These are phyloP conservation scores for Phytophthora agathidicida DNA, from an alignment of 352 stramenopile species.

Conservation along the genomic window DNA sequence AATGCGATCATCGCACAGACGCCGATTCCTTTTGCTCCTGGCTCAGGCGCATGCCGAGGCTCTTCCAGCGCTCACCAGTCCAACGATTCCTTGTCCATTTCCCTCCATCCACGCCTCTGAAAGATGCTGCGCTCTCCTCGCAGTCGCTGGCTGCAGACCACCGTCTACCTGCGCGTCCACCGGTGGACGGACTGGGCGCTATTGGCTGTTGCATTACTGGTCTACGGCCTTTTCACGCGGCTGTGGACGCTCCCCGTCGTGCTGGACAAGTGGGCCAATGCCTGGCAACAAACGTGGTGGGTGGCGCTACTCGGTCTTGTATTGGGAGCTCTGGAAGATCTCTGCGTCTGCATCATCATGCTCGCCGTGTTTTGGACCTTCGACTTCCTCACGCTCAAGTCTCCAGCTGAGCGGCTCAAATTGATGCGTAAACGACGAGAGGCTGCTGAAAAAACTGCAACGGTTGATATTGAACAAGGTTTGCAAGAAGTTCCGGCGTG, in stretches of 20 bases:
- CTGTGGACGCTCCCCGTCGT: conserved; percentile 30
- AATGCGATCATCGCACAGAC: conserved; percentile 7
- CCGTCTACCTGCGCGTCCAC: conserved; percentile 47
- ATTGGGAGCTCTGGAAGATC: conserved; percentile 55
- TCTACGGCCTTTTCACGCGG: conserved; percentile 43
- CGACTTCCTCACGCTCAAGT: conserved; percentile 36
- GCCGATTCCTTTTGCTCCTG: conserved; percentile 8
- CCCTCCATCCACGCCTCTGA: not conserved
- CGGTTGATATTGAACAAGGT: conserved; percentile 25
- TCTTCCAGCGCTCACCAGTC: conserved; percentile 7
- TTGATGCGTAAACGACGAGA: conserved; percentile 3
- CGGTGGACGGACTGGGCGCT: conserved; percentile 56
- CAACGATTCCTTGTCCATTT: not conserved
- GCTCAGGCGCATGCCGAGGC: conserved; percentile 4
- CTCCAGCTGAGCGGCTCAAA: conserved; percentile 15
- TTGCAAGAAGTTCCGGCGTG: conserved; percentile 18
- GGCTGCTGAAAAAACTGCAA: not conserved
- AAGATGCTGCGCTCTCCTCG: conserved; percentile 17
- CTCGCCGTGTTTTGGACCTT: conserved; percentile 42
- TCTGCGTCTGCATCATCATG: conserved; percentile 42
- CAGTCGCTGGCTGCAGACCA: conserved; percentile 37
- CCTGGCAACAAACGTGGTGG: conserved; percentile 48
- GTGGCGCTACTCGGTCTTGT: conserved; percentile 38
- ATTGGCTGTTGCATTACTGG: conserved; percentile 30
- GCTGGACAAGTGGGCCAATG: conserved; percentile 60